Evolutionary conservation across 164 flowering plant genomes (phyloP).

Genomic region (Brasenia schreberi): DNA sequence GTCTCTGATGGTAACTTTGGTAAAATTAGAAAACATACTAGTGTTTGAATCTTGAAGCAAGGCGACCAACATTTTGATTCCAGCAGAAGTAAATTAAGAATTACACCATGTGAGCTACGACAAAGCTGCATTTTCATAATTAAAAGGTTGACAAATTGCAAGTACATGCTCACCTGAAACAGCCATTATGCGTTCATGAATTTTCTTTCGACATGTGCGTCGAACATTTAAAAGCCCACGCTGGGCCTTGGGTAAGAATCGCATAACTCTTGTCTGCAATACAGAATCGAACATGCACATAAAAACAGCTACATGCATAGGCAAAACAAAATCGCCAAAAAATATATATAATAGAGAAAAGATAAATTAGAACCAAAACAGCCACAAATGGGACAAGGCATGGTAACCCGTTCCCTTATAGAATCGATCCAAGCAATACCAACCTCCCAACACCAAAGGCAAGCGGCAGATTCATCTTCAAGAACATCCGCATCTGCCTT

Average conservation of each 20-base stretch:
- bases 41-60: not conserved
- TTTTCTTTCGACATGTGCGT: slow-evolving; percentile 64
- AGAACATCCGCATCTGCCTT: slow-evolving; percentile 68
- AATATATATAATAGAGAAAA: too few species aligned
- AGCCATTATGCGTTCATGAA: slow-evolving; percentile 69
- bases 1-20: too few species aligned
- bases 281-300: not conserved
- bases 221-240: slow-evolving; percentile 41
- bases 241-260: slow-evolving; percentile 39
- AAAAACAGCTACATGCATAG: not conserved
- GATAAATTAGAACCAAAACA: too few species aligned
- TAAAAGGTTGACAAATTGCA: not conserved
- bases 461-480: slow-evolving; percentile 55
- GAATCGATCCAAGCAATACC: not conserved
- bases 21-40: not conserved
- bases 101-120: too few species aligned
- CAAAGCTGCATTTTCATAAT: too few species aligned
- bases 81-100: not conserved
- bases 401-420: not conserved
- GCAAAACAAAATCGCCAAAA: too few species aligned
- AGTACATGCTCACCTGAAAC: slow-evolving; percentile 36
- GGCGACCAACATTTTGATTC: not conserved
- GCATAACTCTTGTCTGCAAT: slow-evolving; percentile 62
- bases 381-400: not conserved
- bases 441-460: slow-evolving; percentile 99